Base-by-base conservation (phyloP, 148 eudicot species). In the Vaccinium vitisidaea region DNA sequence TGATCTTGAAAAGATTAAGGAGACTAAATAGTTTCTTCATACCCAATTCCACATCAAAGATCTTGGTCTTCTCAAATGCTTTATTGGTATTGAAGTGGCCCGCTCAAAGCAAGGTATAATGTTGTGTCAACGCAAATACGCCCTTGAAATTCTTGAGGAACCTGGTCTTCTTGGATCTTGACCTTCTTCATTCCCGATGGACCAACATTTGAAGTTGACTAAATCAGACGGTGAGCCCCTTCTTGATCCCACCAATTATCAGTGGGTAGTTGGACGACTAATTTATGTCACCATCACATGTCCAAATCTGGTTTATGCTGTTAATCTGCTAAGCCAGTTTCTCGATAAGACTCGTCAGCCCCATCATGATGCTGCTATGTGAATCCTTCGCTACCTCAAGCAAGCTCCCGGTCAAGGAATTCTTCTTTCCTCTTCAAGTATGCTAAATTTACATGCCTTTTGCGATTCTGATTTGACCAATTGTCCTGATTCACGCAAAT, bases 11-110 rank as follows among this genome's bases (percentile, higher is more conserved):
- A 61, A 61, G 25, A 61, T 61, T 61, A 19, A 21, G 69, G 69
- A 18, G 21, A 61, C 18, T 21, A n/a, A 61, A 8, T 0, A 18
- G 25, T 61, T 61, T 6, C 69, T 61, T 61, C 69, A 61, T 61
- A n/a, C 30, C 32, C 11, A 3, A 1, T 77, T 77, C 32, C 61
- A 54, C 2, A 77, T 52, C 3, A 77, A 77, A 52, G 80, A 52
- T 48, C 43, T 50, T 23, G 56, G 61, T 23, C 1, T n/a, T 13
- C 32, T 78, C 32, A 21, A 78, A 52, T 78, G 52, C 23, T 78
- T 78, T 23, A 61, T 78, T 18, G 61, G 80, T 27, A 52, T 78
- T 12, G 61, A 78, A 78, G 80, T 78, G 16, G 18, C 43, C 3
- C 46, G 18, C 16, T 70, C 75, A 0, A 27, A 27, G 4, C 25